Evolutionary conservation across 2,329 filamentous ascomycete genomes (phyloP).

Genomic region (Myriangium duriaei): DNA sequence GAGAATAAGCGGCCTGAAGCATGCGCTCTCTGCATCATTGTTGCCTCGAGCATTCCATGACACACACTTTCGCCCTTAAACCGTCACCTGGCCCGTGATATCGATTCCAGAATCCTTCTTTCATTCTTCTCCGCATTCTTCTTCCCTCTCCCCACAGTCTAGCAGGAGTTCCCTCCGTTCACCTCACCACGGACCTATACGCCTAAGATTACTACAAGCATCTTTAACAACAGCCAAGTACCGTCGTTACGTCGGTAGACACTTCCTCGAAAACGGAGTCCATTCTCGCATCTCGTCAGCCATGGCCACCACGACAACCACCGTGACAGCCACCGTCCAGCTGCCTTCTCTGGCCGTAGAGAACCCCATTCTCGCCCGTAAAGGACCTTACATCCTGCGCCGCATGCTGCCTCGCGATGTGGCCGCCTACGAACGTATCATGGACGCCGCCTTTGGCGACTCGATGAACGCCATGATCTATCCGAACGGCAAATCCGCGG

Average conservation of each 20-base stretch:
- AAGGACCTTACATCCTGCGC: slow-evolving; percentile 16
- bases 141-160: neutral
- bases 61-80: neutral
- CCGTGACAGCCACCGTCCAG: slow-evolving; percentile 1
- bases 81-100: neutral
- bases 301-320: slow-evolving; percentile 5
- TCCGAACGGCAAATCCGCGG: slow-evolving; percentile 17
- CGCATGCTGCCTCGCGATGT: slow-evolving; percentile 17
- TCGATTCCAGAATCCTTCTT: neutral
- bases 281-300: no score
- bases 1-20: neutral
- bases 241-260: no score
- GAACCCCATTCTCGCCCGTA: slow-evolving; percentile 2
- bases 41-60: neutral
- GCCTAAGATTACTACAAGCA: no score
- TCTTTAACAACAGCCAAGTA: no score
- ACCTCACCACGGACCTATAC: no score
- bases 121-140: neutral
- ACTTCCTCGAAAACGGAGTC: no score
- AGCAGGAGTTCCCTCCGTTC: no score
- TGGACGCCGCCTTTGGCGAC: slow-evolving; percentile 16
- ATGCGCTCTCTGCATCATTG: neutral
- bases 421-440: slow-evolving; percentile 16
- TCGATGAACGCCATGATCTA: slow-evolving; percentile 20
- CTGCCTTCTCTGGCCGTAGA: slow-evolving; percentile 2